phyloP scores from a whole-genome alignment of 2,329 filamentous ascomycete species.

The Colletotrichum liaoningense region DNA sequence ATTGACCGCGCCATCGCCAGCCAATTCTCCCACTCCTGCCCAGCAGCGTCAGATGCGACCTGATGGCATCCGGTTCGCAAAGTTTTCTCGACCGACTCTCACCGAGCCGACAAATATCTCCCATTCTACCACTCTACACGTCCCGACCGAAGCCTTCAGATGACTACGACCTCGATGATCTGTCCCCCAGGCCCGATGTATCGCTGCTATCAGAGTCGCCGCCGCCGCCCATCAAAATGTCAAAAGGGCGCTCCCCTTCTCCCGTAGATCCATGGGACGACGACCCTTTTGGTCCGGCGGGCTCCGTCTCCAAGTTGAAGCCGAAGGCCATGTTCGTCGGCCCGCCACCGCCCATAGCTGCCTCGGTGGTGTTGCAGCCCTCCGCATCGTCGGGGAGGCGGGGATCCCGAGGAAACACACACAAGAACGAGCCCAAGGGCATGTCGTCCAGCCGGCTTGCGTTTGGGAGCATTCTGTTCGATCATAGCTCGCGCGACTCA shows the following conservation, averaged over 20 bases:
- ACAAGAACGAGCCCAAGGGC: not conserved
- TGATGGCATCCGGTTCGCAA: constrained; percentile 33
- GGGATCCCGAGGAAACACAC: not conserved
- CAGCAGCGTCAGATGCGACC: not conserved
- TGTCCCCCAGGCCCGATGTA: constrained; percentile 51
- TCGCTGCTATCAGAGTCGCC: constrained; percentile 39
- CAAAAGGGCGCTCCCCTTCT: constrained; percentile 22
- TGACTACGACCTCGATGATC: constrained; percentile 53
- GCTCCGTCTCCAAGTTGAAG: constrained; percentile 47
- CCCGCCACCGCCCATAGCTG: constrained; percentile 63
- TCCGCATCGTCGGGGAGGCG: not conserved
- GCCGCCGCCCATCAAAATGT: constrained; percentile 33
- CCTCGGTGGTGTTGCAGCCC: constrained; percentile 51
- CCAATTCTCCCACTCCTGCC: not conserved
- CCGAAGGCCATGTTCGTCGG: constrained; percentile 56
- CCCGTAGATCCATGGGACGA: constrained; percentile 28
- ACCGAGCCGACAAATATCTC: constrained; percentile 33
- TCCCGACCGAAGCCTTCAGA: constrained; percentile 39
- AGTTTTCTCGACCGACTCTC: constrained; percentile 37
- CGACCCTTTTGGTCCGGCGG: constrained; percentile 39
- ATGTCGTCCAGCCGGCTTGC: constrained; percentile 27
- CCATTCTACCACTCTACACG: constrained; percentile 43
- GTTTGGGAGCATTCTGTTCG: constrained; percentile 53
- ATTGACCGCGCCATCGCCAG: not conserved
- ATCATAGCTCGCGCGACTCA: constrained; percentile 43